Evolutionary conservation across 768 basidiomycete genomes (phyloP).

Genomic region (Lactarius evosmus): DNA sequence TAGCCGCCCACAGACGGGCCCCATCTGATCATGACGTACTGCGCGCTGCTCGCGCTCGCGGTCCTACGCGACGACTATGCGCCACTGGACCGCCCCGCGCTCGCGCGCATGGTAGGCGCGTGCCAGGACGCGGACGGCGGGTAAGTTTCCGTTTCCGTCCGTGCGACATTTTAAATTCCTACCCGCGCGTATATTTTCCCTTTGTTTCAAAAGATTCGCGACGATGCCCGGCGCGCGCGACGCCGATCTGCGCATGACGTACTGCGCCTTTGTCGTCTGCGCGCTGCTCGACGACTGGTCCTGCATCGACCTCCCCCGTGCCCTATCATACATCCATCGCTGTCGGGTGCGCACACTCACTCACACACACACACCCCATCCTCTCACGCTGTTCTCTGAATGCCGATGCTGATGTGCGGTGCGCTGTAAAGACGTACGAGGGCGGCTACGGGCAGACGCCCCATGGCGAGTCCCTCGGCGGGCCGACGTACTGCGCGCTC

Average conservation of each 20-base stretch:
- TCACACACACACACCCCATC: not conserved
- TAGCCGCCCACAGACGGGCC: conserved; percentile 52
- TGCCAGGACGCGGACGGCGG: conserved; percentile 85
- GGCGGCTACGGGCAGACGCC: conserved; percentile 88
- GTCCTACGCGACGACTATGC: conserved; percentile 86
- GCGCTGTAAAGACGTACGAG: conserved; percentile 82
- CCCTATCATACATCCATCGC: conserved; percentile 58
- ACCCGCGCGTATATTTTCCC: too few species aligned
- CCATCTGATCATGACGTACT: conserved; percentile 92
- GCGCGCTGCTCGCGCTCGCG: conserved; percentile 76
- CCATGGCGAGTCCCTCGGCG: conserved; percentile 87
- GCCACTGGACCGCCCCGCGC: conserved; percentile 61
- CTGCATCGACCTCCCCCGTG: conserved; percentile 57
- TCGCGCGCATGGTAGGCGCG: conserved; percentile 61
- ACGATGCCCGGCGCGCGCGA: conserved; percentile 66
- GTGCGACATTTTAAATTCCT: conserved; percentile 19
- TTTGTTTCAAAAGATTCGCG: too few species aligned
- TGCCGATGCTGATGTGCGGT: conserved; percentile 11
- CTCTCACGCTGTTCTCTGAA: conserved; percentile 8
- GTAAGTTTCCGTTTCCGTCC: conserved; percentile 41
- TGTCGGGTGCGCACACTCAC: conserved; percentile 58
- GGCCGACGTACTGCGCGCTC: conserved; percentile 89
- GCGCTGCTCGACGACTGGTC: conserved; percentile 79
- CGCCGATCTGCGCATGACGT: conserved; percentile 77
- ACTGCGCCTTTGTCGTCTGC: conserved; percentile 84